Percentiles rank a stretch among this genome's conserved stretches.
Conservation (phyloP, 495 filamentous ascomycete species). For the Astrothelium macrocarpum region DNA sequence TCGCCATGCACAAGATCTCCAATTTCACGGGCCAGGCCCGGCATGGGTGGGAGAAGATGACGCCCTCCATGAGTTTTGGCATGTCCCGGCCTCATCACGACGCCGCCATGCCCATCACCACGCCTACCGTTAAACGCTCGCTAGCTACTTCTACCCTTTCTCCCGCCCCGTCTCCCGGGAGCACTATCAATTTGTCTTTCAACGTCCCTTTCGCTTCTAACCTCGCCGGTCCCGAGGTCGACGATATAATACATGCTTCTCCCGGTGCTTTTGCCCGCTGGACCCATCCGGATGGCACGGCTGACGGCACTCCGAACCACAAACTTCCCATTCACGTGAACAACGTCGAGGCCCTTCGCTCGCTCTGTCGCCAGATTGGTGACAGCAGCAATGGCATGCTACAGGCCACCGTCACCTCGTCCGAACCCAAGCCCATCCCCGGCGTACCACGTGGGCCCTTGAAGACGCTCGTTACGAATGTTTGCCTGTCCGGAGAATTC, state of each 20-base stretch:
- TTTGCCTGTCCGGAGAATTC: constrained; percentile 75
- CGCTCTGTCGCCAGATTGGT: constrained; percentile 67
- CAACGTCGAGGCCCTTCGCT: constrained; percentile 69
- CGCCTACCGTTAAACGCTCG: constrained; percentile 57
- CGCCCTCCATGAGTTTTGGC: constrained; percentile 49
- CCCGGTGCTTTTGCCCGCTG: constrained; percentile 73
- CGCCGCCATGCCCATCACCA: constrained; percentile 59
- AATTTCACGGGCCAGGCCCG: constrained; percentile 72
- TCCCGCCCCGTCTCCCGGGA: constrained; percentile 34
- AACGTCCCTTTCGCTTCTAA: constrained; percentile 91
- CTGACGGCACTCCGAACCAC: constrained; percentile 71
- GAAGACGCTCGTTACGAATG: constrained; percentile 75
- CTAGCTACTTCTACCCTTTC: constrained; percentile 24
- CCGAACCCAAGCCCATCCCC: constrained; percentile 66
- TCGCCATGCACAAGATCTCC: constrained; percentile 80
- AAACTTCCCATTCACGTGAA: constrained; percentile 79
- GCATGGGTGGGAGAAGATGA: constrained; percentile 90
- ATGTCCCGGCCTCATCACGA: constrained; percentile 56
- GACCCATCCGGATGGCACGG: constrained; percentile 79
- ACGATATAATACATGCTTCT: constrained; percentile 85
- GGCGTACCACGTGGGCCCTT: constrained; percentile 52
- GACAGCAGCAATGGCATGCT: constrained; percentile 57
- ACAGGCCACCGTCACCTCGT: constrained; percentile 72
- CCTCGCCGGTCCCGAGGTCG: constrained; percentile 77
- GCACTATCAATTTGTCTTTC: constrained; percentile 60